These are phyloP conservation scores for Danielozyma ontarioensis DNA, from an alignment of 805 yeast genomes.

Conservation along the genomic window DNA sequence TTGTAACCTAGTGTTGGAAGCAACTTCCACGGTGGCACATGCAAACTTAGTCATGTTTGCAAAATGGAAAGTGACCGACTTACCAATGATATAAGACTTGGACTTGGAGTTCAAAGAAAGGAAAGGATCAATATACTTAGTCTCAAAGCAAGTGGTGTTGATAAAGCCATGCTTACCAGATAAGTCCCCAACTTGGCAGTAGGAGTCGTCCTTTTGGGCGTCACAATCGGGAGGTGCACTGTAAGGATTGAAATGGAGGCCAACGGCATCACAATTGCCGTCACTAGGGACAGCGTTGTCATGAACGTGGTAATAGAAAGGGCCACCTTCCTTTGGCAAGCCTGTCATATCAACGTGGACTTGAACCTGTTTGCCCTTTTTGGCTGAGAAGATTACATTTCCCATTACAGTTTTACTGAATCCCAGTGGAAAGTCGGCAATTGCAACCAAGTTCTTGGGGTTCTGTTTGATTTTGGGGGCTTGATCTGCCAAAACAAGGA, in stretches of 20 bases:
- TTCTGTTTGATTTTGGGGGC: constrained; percentile 51
- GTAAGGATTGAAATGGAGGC: constrained; percentile 60
- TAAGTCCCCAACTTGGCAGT: constrained; percentile 69
- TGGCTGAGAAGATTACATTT: constrained; percentile 53
- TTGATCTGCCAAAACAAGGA: constrained; percentile 24
- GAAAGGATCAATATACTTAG: constrained; percentile 59
- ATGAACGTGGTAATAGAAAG: constrained; percentile 67
- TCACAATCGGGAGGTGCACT: constrained; percentile 52
- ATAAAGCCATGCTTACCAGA: constrained; percentile 76
- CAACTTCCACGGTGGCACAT: constrained; percentile 52
- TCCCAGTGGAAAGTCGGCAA: constrained; percentile 53
- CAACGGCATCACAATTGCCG: constrained; percentile 50
- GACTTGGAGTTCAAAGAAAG: constrained; percentile 54
- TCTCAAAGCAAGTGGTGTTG: constrained; percentile 63
- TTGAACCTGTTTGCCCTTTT: constrained; percentile 53
- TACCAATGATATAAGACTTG: constrained; percentile 56
- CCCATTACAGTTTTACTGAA: constrained; percentile 25
- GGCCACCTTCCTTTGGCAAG: constrained; percentile 61
- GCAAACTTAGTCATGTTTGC: constrained; percentile 53
- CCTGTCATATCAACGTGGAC: constrained; percentile 71
- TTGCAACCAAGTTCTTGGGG: constrained; percentile 47
- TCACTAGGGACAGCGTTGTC: constrained; percentile 47
- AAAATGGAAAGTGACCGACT: constrained; percentile 43
- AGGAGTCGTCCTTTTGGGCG: constrained; percentile 43
- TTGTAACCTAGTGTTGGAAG: constrained; percentile 4